Evolutionary conservation across 1,139 yeast genomes (phyloP).

Genomic region (Casaregolazyma lundiana): DNA sequence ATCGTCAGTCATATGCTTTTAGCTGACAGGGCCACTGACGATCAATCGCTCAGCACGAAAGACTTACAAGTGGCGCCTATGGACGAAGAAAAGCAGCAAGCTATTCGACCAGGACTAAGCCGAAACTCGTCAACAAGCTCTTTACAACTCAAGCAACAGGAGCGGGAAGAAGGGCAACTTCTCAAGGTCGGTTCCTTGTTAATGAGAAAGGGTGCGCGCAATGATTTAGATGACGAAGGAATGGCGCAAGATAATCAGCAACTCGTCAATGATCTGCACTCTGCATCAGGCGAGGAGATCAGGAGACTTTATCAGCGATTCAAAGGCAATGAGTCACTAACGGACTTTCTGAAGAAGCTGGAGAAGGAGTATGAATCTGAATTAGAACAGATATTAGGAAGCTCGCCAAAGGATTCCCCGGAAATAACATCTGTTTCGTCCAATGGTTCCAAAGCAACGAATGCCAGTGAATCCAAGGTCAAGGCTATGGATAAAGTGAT

Average conservation of each 20-base stretch:
- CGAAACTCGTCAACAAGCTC: slow-evolving; percentile 26
- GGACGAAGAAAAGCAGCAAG: slow-evolving; percentile 11
- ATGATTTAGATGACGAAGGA: slow-evolving; percentile 4
- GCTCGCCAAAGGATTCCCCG: slow-evolving; percentile 11
- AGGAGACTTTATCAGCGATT: slow-evolving; percentile 75
- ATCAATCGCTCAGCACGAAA: slow-evolving; percentile 15
- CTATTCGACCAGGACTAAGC: slow-evolving; percentile 15
- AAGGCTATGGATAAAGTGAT: slow-evolving; percentile 20
- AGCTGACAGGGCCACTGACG: slow-evolving; percentile 1
- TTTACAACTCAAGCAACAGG: slow-evolving; percentile 55
- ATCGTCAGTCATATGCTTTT: slow-evolving; percentile 8
- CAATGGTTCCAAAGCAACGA: background rate
- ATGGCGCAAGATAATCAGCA: background rate
- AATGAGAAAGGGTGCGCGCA: background rate
- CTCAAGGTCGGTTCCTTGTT: slow-evolving; percentile 63
- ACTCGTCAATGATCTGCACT: slow-evolving; percentile 1
- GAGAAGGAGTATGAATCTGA: slow-evolving; percentile 21
- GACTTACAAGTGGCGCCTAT: slow-evolving; percentile 23
- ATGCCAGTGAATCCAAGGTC: slow-evolving; percentile 1
- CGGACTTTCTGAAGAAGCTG: slow-evolving; percentile 64
- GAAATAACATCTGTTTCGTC: background rate
- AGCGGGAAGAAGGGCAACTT: slow-evolving; percentile 87
- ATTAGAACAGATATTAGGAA: slow-evolving; percentile 16
- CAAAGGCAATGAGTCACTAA: slow-evolving; percentile 69
- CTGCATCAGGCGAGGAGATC: slow-evolving; percentile 60